These are phyloP conservation scores for Podospora sp. DNA, from an alignment of 495 filamentous ascomycete genomes.

Conservation along the genomic window DNA sequence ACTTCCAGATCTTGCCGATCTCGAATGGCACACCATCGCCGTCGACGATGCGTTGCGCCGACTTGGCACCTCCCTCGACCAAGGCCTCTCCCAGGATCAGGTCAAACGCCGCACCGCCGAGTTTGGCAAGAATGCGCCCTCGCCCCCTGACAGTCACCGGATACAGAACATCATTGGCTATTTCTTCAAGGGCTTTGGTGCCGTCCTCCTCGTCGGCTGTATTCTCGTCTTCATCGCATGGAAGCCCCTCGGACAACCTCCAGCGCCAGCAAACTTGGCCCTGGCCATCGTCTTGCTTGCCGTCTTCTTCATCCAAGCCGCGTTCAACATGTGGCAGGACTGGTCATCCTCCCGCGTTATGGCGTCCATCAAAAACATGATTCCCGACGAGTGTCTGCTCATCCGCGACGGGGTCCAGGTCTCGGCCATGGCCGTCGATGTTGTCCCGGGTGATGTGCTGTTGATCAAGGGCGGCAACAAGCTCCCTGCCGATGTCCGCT, in stretches of 20 bases:
- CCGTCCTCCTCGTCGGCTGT: conserved; percentile 60
- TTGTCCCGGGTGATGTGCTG: conserved; percentile 70
- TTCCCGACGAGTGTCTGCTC: conserved; percentile 66
- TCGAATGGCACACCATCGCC: conserved; percentile 45
- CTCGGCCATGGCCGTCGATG: conserved; percentile 54
- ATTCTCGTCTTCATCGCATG: conserved; percentile 69
- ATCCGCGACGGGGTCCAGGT: conserved; percentile 59
- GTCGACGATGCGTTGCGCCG: conserved; percentile 57
- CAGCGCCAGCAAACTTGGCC: conserved; percentile 64
- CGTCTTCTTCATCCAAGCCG: conserved; percentile 70
- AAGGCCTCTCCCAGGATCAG: conserved; percentile 28
- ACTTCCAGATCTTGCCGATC: conserved; percentile 43
- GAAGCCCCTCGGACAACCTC: conserved; percentile 70
- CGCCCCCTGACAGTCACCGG: conserved; percentile 59
- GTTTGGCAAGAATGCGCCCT: conserved; percentile 55
- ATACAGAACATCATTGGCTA: conserved; percentile 63
- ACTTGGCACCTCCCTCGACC: conserved; percentile 49
- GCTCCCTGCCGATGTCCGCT: conserved; percentile 70
- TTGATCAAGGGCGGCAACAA: conserved; percentile 66
- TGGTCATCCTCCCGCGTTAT: conserved; percentile 65
- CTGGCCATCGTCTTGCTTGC: conserved; percentile 65
- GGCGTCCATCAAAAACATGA: conserved; percentile 66
- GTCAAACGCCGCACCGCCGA: conserved; percentile 23
- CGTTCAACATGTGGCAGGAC: conserved; percentile 67
- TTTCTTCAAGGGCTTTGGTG: conserved; percentile 72